Percentiles rank a stretch among this genome's conserved stretches.
phyloP scores from a whole-genome alignment of 148 eudicot species.

The Euryodendron excelsum region DNA sequence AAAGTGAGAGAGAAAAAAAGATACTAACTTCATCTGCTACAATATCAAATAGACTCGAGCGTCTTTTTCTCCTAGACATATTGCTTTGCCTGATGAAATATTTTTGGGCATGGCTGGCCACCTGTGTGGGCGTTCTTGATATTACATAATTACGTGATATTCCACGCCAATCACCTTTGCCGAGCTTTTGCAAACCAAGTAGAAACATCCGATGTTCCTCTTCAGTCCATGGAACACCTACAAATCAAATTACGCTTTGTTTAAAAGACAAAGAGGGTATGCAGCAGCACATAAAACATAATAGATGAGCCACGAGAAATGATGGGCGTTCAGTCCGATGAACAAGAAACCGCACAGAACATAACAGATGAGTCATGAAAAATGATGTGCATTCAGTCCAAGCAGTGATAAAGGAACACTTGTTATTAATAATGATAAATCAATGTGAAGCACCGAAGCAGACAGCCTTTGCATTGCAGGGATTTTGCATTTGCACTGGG shows the following conservation, averaged over 20 bases:
- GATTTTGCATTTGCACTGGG: no score
- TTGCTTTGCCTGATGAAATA: constrained; percentile 72
- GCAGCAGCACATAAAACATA: background rate
- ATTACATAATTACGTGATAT: constrained; percentile 73
- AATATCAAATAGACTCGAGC: constrained; percentile 76
- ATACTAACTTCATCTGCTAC: constrained; percentile 58
- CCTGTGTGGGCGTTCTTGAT: constrained; percentile 83
- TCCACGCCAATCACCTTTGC: constrained; percentile 88
- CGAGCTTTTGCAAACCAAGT: constrained; percentile 78
- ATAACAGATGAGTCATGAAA: background rate
- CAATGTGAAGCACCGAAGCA: no score
- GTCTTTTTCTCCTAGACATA: constrained; percentile 68
- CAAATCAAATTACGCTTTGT: constrained; percentile 30
- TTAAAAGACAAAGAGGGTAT: background rate
- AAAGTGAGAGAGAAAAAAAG: background rate
- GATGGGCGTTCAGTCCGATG: background rate
- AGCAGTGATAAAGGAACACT: background rate
- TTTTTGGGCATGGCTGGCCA: constrained; percentile 85
- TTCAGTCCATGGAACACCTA: constrained; percentile 77
- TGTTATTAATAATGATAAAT: no score
- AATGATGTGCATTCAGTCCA: background rate
- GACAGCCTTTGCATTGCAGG: no score
- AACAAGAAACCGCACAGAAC: background rate
- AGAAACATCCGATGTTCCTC: constrained; percentile 78
- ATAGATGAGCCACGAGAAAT: background rate